These are phyloP conservation scores for Pelargonium cotyledonis DNA, from an alignment of 441 rosid genomes.

Conservation along the genomic window DNA sequence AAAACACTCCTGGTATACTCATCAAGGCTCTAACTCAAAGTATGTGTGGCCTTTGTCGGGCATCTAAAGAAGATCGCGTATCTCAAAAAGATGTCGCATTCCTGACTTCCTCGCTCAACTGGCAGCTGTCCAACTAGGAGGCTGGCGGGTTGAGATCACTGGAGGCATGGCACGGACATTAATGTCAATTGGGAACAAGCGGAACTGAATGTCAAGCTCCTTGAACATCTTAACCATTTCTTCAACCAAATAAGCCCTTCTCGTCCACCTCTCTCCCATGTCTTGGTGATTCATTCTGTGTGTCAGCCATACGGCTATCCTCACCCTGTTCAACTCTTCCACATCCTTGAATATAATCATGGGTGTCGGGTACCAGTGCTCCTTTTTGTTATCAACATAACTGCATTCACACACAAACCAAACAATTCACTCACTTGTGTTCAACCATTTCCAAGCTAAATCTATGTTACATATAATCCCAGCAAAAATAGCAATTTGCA, in stretches of 20 bases:
- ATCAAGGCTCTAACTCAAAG: too few relatives aligned
- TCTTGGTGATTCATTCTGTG: slow-evolving; percentile 64
- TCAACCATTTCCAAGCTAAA: too few relatives aligned
- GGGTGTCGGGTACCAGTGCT: background rate
- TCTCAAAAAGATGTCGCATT: too few relatives aligned
- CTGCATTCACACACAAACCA: background rate
- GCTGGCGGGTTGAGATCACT: background rate
- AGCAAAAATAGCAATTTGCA: too few relatives aligned
- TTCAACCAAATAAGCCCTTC: slow-evolving; percentile 56
- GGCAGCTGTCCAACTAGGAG: background rate
- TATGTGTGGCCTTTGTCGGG: too few relatives aligned
- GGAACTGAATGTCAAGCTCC: slow-evolving; percentile 63
- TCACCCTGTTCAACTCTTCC: slow-evolving; percentile 3
- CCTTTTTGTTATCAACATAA: slow-evolving; percentile 1
- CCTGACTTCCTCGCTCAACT: background rate
- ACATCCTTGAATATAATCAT: slow-evolving; percentile 3
- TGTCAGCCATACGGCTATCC: background rate
- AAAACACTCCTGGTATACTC: too few relatives aligned
- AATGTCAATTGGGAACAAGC: slow-evolving; percentile 49
- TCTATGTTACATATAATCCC: background rate
- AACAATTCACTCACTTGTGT: background rate
- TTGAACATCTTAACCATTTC: slow-evolving; percentile 54
- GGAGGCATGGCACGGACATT: background rate
- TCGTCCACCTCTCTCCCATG: slow-evolving; percentile 49
- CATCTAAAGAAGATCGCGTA: too few relatives aligned